Percentiles rank a stretch among this genome's conserved stretches.
phyloP scores from a whole-genome alignment of 495 filamentous ascomycete genomes.

The Aspergillus indologenus region DNA sequence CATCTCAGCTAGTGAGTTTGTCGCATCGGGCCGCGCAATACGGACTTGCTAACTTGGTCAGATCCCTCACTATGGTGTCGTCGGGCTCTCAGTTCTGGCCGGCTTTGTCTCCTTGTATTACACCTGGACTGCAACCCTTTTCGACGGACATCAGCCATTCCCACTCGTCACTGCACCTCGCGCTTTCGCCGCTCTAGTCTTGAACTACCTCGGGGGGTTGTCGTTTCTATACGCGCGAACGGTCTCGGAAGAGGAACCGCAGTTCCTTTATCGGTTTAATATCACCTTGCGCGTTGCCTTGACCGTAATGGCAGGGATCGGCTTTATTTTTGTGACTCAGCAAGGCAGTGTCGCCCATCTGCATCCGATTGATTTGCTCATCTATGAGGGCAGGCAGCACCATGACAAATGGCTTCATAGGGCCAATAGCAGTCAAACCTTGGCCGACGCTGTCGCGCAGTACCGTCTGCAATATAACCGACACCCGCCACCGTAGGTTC shows the following conservation, averaged over 20 bases:
- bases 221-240: constrained; percentile 31
- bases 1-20: constrained; percentile 40
- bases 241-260: constrained; percentile 30
- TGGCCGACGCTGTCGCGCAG: constrained; percentile 39
- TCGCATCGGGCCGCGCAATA: not conserved
- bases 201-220: constrained; percentile 22
- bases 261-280: constrained; percentile 31
- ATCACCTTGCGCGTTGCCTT: constrained; percentile 28
- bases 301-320: constrained; percentile 25
- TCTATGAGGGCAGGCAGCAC: constrained; percentile 37
- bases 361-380: constrained; percentile 50
- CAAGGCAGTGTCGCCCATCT: constrained; percentile 29
- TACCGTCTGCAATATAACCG: constrained; percentile 47
- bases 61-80: constrained; percentile 35
- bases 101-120: constrained; percentile 35
- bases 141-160: constrained; percentile 33
- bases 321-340: constrained; percentile 27
- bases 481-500: constrained; percentile 44
- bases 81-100: constrained; percentile 33
- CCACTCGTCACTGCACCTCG: constrained; percentile 26
- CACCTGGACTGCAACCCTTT: constrained; percentile 23
- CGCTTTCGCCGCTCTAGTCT: constrained; percentile 21
- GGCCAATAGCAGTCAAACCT: constrained; percentile 34
- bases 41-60: constrained; percentile 20
- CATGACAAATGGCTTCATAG: constrained; percentile 35